These are phyloP conservation scores for Colletotrichum abscissum DNA, from an alignment of 2,329 filamentous ascomycete species.

Conservation along the genomic window DNA sequence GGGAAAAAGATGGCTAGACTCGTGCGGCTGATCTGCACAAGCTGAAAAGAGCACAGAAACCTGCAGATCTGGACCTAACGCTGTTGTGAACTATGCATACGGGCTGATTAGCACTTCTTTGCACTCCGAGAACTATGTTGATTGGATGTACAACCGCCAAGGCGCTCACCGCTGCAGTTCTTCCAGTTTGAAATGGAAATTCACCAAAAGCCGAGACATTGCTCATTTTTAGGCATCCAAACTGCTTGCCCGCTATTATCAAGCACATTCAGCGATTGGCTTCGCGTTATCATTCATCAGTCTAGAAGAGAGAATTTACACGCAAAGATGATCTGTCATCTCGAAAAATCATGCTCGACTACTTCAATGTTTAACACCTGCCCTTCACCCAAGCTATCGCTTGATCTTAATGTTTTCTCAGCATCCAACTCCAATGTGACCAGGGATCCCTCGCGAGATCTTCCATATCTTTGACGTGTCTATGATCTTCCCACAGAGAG, in stretches of 20 bases:
- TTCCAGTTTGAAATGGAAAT: not conserved
- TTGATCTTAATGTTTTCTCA: conserved; percentile 44
- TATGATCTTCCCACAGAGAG: conserved; percentile 36
- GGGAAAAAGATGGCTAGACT: not conserved
- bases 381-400: not conserved
- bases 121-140: not conserved
- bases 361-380: not conserved
- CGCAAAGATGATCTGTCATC: too few species aligned
- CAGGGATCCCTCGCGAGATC: conserved; percentile 47
- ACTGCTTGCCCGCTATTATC: too few species aligned
- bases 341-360: too few species aligned
- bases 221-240: not conserved
- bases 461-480: conserved; percentile 48
- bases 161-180: not conserved
- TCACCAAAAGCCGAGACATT: not conserved
- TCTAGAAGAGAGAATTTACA: too few species aligned
- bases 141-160: not conserved
- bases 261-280: too few species aligned
- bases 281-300: too few species aligned
- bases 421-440: conserved; percentile 54
- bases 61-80: not conserved
- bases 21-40: not conserved
- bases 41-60: not conserved
- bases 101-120: not conserved
- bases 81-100: not conserved